phyloP scores from a whole-genome alignment of 306 rosid species.

The Astragalus glycyphyllos region DNA sequence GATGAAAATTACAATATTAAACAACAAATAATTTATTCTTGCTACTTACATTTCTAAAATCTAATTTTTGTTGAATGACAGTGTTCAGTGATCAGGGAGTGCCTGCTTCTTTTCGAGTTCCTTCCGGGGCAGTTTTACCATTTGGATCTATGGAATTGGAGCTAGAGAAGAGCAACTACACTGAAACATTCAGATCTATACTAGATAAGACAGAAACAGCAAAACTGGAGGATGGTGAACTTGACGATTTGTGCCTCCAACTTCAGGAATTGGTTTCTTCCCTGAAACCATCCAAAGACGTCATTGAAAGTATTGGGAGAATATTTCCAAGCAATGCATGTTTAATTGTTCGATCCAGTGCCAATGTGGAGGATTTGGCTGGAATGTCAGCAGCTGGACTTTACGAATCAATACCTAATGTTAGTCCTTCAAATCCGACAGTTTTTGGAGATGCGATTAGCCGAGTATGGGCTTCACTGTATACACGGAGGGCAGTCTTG shows the following conservation, averaged over 20 bases:
- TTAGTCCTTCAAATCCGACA: slow-evolving; percentile 74
- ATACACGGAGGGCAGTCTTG: slow-evolving; percentile 87
- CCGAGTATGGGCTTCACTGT: slow-evolving; percentile 92
- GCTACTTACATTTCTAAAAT: slow-evolving; percentile 36
- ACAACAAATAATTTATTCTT: slow-evolving; percentile 30
- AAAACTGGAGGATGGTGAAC: slow-evolving; percentile 69
- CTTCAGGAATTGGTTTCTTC: slow-evolving; percentile 84
- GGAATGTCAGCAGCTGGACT: slow-evolving; percentile 99
- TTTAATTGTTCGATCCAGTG: slow-evolving; percentile 93
- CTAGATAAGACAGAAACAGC: slow-evolving; percentile 74
- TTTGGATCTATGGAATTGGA: slow-evolving; percentile 95
- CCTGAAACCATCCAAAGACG: slow-evolving; percentile 62
- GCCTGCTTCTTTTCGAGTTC: slow-evolving; percentile 81
- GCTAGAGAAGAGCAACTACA: slow-evolving; percentile 65
- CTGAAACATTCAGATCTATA: slow-evolving; percentile 63
- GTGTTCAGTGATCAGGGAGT: slow-evolving; percentile 80
- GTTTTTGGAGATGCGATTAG: slow-evolving; percentile 71
- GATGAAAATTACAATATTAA: slow-evolving; percentile 22
- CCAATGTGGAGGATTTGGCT: slow-evolving; percentile 95
- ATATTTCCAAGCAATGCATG: slow-evolving; percentile 69
- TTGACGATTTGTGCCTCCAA: slow-evolving; percentile 68
- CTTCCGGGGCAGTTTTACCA: slow-evolving; percentile 89
- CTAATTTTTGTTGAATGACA: slow-evolving; percentile 54
- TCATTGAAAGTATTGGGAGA: slow-evolving; percentile 65
- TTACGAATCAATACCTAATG: slow-evolving; percentile 93